Evolutionary conservation across 768 basidiomycete species (phyloP).

Genomic region (Lanmaoa rubissima): DNA sequence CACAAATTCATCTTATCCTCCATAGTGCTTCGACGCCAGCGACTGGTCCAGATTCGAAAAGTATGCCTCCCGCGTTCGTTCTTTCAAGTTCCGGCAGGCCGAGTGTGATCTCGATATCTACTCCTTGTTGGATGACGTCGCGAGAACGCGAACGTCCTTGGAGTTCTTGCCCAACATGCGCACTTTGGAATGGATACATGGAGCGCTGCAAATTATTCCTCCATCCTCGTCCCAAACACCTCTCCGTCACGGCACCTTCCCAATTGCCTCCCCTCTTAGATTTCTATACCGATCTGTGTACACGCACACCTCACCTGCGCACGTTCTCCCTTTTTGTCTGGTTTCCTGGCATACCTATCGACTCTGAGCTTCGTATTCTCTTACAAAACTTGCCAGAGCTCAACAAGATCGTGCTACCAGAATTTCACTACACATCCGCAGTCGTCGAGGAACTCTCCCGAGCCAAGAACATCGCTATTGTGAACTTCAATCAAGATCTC

Average conservation of each 20-base stretch:
- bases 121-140: constrained; percentile 47
- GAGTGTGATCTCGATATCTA: constrained; percentile 18
- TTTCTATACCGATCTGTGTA: constrained; percentile 39
- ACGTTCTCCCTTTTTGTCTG: constrained; percentile 46
- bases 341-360: constrained; percentile 41
- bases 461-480: constrained; percentile 39
- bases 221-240: constrained; percentile 47
- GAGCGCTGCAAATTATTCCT: constrained; percentile 53
- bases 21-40: constrained; percentile 42
- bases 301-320: constrained; percentile 51
- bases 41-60: constrained; percentile 58
- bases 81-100: constrained; percentile 23
- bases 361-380: constrained; percentile 40
- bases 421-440: constrained; percentile 47
- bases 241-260: constrained; percentile 32
- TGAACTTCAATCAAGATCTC: constrained; percentile 53
- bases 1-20: neutral
- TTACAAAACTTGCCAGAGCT: constrained; percentile 43
- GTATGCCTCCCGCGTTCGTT: constrained; percentile 52
- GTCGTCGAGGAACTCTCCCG: constrained; percentile 48
- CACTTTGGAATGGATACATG: constrained; percentile 48
- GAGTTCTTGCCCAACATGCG: constrained; percentile 56
- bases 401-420: constrained; percentile 48
- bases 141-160: constrained; percentile 51
- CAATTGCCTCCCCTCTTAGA: constrained; percentile 7